Evolutionary conservation across 2,329 filamentous ascomycete genomes (phyloP).

Genomic region (Gremmenia infestans): DNA sequence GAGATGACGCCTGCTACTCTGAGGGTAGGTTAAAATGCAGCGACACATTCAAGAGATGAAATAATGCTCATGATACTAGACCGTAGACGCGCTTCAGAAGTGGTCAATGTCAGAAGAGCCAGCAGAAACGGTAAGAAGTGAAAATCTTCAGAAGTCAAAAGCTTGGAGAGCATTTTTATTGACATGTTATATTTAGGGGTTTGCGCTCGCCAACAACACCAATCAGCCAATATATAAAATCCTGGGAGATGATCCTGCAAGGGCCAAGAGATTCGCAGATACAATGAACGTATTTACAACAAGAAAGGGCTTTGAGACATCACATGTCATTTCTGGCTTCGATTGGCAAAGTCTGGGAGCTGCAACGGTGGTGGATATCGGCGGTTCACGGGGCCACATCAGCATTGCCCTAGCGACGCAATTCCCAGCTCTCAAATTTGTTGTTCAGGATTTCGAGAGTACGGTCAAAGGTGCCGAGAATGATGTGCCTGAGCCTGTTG

Average conservation of each 20-base stretch:
- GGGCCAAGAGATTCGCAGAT: not conserved
- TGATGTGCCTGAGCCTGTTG: not conserved
- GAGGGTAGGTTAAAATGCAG: not conserved
- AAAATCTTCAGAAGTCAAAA: not conserved
- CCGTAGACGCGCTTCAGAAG: not conserved
- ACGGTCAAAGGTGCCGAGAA: slow-evolving; percentile 9
- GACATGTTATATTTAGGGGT: not conserved
- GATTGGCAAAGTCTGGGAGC: not conserved
- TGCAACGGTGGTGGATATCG: slow-evolving; percentile 14
- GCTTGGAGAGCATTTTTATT: not conserved
- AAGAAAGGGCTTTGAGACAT: not conserved
- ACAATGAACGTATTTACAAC: not conserved
- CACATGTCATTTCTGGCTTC: not conserved
- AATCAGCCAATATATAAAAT: not conserved
- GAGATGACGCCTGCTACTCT: not conserved
- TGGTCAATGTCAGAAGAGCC: not conserved
- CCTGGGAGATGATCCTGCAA: not conserved
- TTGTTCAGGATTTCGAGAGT: slow-evolving; percentile 19
- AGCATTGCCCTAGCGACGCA: slow-evolving; percentile 22
- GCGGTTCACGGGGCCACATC: slow-evolving; percentile 24
- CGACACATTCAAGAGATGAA: no score
- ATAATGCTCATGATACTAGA: not conserved
- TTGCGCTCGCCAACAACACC: not conserved
- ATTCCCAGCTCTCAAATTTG: slow-evolving; percentile 24
- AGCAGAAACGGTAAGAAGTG: not conserved